phyloP scores from a whole-genome alignment of 148 eudicot genomes.

The Drosera capensis region DNA sequence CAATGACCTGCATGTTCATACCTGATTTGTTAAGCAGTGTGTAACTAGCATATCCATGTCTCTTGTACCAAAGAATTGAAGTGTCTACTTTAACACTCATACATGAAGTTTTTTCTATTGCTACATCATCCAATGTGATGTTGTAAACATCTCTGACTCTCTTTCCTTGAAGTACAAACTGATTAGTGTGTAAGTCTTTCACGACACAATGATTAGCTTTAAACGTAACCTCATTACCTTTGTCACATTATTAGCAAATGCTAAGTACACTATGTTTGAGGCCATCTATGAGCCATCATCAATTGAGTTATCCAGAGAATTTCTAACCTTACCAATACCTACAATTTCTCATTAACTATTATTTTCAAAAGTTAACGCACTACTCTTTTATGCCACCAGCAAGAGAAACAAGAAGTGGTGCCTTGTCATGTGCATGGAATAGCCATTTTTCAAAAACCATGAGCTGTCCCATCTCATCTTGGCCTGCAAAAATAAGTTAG shows the following conservation, averaged over 20 bases:
- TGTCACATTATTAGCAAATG: slow-evolving; percentile 4
- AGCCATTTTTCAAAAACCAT: background rate
- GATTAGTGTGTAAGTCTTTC: background rate
- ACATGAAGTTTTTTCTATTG: background rate
- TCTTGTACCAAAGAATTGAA: background rate
- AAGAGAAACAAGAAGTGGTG: background rate
- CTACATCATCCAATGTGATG: background rate
- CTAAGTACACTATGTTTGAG: slow-evolving; percentile 4
- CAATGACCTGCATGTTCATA: too few relatives aligned
- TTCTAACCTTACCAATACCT: slow-evolving; percentile 6
- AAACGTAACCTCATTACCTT: background rate
- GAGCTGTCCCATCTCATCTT: too few relatives aligned
- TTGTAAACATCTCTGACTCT: slow-evolving; percentile 1
- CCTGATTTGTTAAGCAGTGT: background rate
- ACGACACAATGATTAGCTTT: too few relatives aligned
- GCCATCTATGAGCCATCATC: slow-evolving; percentile 1
- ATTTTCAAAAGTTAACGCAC: slow-evolving; percentile 1
- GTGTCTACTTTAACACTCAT: background rate
- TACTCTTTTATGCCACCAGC: background rate
- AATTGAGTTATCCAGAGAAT: background rate
- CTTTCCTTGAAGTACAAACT: background rate
- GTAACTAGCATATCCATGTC: background rate
- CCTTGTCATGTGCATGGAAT: slow-evolving; percentile 2
- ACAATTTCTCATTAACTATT: background rate
- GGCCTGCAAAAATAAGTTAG: too few relatives aligned